A percentile compares a stretch with the other conserved stretches of the same genome.
These are phyloP conservation scores for Paramecium octaurelia DNA, from an alignment of 73 alveolate genomes.

Conservation along the genomic window DNA sequence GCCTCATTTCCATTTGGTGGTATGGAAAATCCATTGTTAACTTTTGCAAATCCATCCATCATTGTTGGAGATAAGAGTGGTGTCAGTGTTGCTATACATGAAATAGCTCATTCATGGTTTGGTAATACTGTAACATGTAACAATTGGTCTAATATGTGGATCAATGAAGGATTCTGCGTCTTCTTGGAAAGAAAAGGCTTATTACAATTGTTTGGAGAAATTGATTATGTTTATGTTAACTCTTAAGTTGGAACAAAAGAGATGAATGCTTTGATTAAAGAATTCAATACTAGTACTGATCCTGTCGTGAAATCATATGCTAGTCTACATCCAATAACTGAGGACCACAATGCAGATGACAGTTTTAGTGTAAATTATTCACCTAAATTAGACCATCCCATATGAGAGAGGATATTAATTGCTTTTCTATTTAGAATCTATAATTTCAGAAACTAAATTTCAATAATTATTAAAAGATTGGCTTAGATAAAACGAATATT, in stretches of 20 bases:
- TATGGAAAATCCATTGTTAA: conserved; percentile 98
- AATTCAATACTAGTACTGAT: not conserved
- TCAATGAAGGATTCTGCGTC: conserved; percentile 95
- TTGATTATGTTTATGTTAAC: conserved; percentile 63
- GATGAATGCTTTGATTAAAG: not conserved
- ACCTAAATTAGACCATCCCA: conserved; percentile 50
- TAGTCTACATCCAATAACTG: conserved; percentile 64
- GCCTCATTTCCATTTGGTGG: conserved; percentile 98
- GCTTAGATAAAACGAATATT: conserved; percentile 49
- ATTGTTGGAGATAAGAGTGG: conserved; percentile 96
- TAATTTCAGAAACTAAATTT: conserved; percentile 59
- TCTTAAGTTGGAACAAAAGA: conserved; percentile 62
- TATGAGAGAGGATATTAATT: conserved; percentile 73
- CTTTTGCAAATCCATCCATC: conserved; percentile 95
- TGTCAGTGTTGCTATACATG: conserved; percentile 90
- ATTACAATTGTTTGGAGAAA: conserved; percentile 57
- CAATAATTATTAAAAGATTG: conserved; percentile 47
- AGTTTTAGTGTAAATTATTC: conserved; percentile 52
- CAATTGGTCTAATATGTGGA: conserved; percentile 97
- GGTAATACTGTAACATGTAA: conserved; percentile 97
- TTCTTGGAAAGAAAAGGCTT: conserved; percentile 81
- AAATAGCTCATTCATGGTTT: conserved; percentile 98
- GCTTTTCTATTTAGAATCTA: conserved; percentile 55
- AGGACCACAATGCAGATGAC: conserved; percentile 72
- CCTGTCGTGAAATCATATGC: conserved; percentile 61